Percentiles rank a stretch among this genome's conserved stretches.
phyloP scores from a whole-genome alignment of 139 green algal species.

The Volvox africanus region DNA sequence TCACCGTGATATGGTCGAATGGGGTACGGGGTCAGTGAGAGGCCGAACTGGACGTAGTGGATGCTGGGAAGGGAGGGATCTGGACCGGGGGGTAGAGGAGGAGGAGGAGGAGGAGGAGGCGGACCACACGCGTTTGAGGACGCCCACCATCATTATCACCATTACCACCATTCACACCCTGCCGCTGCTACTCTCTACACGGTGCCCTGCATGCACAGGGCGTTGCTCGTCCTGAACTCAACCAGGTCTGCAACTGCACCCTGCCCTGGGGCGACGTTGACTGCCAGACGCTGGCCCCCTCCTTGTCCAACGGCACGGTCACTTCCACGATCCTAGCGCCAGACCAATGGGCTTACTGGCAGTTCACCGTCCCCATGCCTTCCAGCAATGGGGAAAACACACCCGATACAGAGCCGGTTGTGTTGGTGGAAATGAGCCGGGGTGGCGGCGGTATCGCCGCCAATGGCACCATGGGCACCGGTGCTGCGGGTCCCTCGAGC shows the following conservation, averaged over 20 bases:
- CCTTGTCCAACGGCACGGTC: background rate
- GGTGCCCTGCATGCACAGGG: no score
- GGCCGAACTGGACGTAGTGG: no score
- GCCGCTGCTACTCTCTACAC: no score
- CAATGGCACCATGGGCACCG: background rate
- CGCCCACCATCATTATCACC: no score
- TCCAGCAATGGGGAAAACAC: background rate
- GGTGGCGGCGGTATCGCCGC: background rate
- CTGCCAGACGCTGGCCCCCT: background rate
- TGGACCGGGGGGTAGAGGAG: no score
- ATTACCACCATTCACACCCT: no score
- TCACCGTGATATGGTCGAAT: no score
- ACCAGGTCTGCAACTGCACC: slow-evolving; percentile 6
- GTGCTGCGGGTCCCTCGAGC: background rate
- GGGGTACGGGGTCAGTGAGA: no score
- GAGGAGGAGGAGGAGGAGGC: no score
- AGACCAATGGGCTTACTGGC: slow-evolving; percentile 17
- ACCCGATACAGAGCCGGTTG: background rate
- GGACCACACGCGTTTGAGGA: no score
- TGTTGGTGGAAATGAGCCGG: slow-evolving; percentile 24
- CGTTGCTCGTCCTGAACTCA: background rate
- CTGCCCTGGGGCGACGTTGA: slow-evolving; percentile 5
- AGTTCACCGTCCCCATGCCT: slow-evolving; percentile 1
- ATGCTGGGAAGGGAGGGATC: no score
- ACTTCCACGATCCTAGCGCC: background rate